phyloP scores from a whole-genome alignment of 805 yeast genomes.

The Teunomyces panamensis region DNA sequence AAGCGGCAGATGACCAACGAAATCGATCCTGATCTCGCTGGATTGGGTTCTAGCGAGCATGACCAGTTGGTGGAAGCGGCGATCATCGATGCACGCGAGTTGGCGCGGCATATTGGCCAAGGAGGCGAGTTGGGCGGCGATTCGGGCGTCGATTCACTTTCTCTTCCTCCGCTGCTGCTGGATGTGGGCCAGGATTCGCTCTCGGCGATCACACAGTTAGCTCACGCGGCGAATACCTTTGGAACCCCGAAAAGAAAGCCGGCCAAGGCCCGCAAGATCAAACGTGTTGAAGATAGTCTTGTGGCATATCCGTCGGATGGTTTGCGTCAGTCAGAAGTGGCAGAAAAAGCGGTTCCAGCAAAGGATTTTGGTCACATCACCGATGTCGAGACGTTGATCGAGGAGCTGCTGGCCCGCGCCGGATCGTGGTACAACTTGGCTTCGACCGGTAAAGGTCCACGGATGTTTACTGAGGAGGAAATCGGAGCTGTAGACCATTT shows the following conservation, averaged over 20 bases:
- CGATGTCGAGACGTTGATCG: constrained; percentile 31
- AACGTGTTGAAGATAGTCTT: constrained; percentile 7
- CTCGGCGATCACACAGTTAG: constrained; percentile 26
- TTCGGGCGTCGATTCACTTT: background rate
- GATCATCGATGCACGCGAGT: constrained; percentile 62
- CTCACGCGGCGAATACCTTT: constrained; percentile 27
- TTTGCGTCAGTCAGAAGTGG: background rate
- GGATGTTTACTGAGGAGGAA: constrained; percentile 62
- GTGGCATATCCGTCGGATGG: constrained; percentile 3
- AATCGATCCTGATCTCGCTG: constrained; percentile 40
- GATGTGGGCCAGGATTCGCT: constrained; percentile 11
- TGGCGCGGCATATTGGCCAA: constrained; percentile 41
- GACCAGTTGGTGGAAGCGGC: constrained; percentile 70
- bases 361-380: constrained; percentile 24
- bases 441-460: constrained; percentile 25
- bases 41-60: constrained; percentile 45
- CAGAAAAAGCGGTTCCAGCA: background rate
- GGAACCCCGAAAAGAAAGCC: constrained; percentile 9
- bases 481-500: constrained; percentile 68
- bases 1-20: constrained; percentile 16
- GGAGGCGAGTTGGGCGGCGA: constrained; percentile 7
- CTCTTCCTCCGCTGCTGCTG: background rate
- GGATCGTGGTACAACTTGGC: constrained; percentile 29
- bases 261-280: constrained; percentile 7
- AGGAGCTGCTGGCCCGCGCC: constrained; percentile 34